Evolutionary conservation across 2,329 filamentous ascomycete genomes (phyloP), one percentile per base, ranked within the genome.

Genomic region (Phoma sp.): DNA sequence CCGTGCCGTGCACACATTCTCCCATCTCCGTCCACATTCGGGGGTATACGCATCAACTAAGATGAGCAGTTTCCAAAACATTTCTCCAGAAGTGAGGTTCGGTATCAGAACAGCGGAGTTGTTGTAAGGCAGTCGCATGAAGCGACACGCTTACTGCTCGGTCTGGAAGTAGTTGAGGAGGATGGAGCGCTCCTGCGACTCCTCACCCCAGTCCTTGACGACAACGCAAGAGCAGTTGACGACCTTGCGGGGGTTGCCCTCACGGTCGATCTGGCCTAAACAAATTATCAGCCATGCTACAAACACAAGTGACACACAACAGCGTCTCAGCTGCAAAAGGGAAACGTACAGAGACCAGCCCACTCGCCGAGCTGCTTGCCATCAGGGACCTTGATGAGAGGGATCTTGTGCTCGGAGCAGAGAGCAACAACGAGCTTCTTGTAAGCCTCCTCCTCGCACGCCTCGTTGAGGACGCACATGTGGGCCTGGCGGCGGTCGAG

Each of bases 191-290:
- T 99, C 95, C 85, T 96, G 93, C 70, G 90, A 96, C 86, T 99
- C 95, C 88, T 98, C 95, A 87, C 95, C 95, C 95, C 95, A 99
- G 82, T 99, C 93, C 86, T 95, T 93, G 77, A 99, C 95, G 63
- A 99, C 95, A 75, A 99, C 95, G 86, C 95, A 98, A 77, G 93
- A 98, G 92, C 95, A 99, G 90, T 99, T 99, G 85, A 99, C 95
- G 71, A 99, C 93, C 89, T 99, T 99, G 83, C 95, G 91, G 76
- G 95, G 92, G 83, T 99, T 99, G 75, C 95, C 95, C 84, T 99
- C 95, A 78, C 95, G 93, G 85, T 99, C 95, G 75, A 99, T 88
- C 73, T 97, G 93, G 84, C 93, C 93, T 97, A 59, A 64, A 47
- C 1, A 22, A 41, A 64, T 14, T 64, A 61, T 64, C 48, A 55